phyloP scores from a whole-genome alignment of 2,329 filamentous ascomycete genomes.

The Lachnellula suecica region DNA sequence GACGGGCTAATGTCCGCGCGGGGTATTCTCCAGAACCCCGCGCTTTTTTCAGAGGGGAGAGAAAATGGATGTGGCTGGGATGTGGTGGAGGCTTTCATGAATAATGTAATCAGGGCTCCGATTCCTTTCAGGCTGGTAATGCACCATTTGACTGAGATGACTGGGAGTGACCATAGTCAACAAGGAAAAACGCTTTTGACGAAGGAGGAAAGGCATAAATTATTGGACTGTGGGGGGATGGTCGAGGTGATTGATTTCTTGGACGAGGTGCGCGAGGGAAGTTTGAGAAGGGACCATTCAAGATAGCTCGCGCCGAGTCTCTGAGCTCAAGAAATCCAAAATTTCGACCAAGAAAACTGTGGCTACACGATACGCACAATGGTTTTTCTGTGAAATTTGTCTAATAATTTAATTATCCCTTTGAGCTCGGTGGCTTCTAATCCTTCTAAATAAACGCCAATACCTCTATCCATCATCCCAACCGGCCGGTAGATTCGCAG shows the following conservation, averaged over 20 bases:
- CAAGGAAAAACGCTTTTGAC: slow-evolving; percentile 46
- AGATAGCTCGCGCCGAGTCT: too few relatives aligned
- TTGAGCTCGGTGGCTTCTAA: background rate
- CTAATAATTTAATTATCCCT: too few relatives aligned
- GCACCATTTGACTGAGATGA: slow-evolving; percentile 70
- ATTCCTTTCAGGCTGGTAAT: slow-evolving; percentile 62
- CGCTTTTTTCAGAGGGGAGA: slow-evolving; percentile 47
- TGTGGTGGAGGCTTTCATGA: slow-evolving; percentile 63
- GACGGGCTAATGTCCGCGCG: slow-evolving; percentile 70
- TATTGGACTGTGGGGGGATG: slow-evolving; percentile 52
- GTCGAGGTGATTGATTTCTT: slow-evolving; percentile 61
- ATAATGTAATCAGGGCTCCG: slow-evolving; percentile 53
- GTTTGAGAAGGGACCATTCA: background rate
- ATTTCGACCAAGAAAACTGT: background rate
- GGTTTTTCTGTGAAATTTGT: too few relatives aligned
- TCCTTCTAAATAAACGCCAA: background rate
- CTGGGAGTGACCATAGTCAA: slow-evolving; percentile 53
- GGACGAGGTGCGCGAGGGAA: slow-evolving; percentile 46
- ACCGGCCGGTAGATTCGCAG: background rate
- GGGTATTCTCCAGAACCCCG: slow-evolving; percentile 66
- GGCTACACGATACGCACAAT: too few relatives aligned
- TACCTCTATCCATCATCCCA: background rate
- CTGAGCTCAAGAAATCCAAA: too few relatives aligned
- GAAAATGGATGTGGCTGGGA: slow-evolving; percentile 56
- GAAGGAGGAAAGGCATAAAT: slow-evolving; percentile 52